Evolutionary conservation across 2,329 filamentous ascomycete genomes (phyloP).

Genomic region (Raffaelea arxii): DNA sequence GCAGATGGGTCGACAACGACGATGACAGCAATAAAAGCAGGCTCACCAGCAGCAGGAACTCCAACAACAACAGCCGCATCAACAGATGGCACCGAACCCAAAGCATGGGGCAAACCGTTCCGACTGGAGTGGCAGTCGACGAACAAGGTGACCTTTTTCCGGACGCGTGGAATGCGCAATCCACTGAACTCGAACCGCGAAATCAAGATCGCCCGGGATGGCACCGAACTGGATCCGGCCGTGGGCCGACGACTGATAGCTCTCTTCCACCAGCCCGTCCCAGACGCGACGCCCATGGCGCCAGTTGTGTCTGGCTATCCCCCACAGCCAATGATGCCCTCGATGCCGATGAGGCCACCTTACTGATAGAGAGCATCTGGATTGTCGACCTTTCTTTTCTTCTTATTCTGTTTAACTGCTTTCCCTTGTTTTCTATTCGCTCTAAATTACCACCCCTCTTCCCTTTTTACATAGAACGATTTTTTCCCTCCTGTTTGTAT

Average conservation of each 20-base stretch:
- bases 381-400: too few species aligned
- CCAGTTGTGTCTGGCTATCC: slow-evolving; percentile 27
- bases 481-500: too few species aligned
- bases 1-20: too few species aligned
- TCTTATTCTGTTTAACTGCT: too few species aligned
- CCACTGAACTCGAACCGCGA: slow-evolving; percentile 93
- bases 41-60: too few species aligned
- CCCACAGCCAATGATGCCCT: slow-evolving; percentile 17
- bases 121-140: slow-evolving; percentile 85
- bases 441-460: too few species aligned
- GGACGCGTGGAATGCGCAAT: slow-evolving; percentile 78
- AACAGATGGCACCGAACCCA: slow-evolving; percentile 33
- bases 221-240: slow-evolving; percentile 80
- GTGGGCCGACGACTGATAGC: slow-evolving; percentile 68
- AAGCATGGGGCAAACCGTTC: slow-evolving; percentile 86
- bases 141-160: slow-evolving; percentile 74
- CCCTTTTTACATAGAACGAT: too few species aligned
- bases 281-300: not conserved
- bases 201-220: slow-evolving; percentile 91
- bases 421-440: not conserved
- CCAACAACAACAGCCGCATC: too few species aligned
- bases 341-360: not conserved
- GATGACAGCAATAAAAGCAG: too few species aligned
- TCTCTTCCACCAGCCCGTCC: slow-evolving; percentile 54
- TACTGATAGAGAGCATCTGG: not conserved